A percentile compares a stretch with the other conserved stretches of the same genome.
Conservation (phyloP, 805 yeast species). For the Yarrowia hollandica region DNA sequence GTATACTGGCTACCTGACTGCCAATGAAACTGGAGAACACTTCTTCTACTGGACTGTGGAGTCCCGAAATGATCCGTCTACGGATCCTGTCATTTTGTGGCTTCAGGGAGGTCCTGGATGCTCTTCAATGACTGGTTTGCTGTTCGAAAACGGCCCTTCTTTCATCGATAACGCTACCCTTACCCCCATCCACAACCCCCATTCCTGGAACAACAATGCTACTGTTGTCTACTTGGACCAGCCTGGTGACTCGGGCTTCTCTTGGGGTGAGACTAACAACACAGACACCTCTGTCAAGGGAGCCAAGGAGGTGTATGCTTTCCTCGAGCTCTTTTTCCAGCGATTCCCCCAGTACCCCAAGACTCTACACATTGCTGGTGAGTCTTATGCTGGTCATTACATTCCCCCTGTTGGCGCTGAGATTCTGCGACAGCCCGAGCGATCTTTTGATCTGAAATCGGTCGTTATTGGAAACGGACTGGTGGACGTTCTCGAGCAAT, state of each 20-base stretch:
- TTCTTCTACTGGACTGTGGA: conserved; percentile 79
- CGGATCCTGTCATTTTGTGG: conserved; percentile 79
- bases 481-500: conserved; percentile 77
- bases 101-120: conserved; percentile 89
- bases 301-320: conserved; percentile 72
- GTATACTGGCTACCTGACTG: conserved; percentile 79
- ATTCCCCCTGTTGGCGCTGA: conserved; percentile 78
- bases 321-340: conserved; percentile 69
- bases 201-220: conserved; percentile 79
- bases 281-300: conserved; percentile 72
- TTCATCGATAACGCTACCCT: conserved; percentile 50
- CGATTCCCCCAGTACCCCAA: conserved; percentile 49
- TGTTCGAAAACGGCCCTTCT: conserved; percentile 81
- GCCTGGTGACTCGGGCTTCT: conserved; percentile 77
- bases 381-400: conserved; percentile 82
- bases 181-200: conserved; percentile 63
- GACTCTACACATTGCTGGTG: conserved; percentile 78
- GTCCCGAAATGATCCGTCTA: conserved; percentile 74
- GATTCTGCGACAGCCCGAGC: conserved; percentile 56
- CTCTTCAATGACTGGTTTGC: conserved; percentile 73
- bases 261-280: conserved; percentile 41
- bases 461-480: conserved; percentile 84
- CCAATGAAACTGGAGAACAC: conserved; percentile 67
- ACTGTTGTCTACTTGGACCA: conserved; percentile 78
- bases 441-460: conserved; percentile 65